Base-by-base conservation (phyloP, 2,329 filamentous ascomycete species). In the Fusarium tupiense region DNA sequence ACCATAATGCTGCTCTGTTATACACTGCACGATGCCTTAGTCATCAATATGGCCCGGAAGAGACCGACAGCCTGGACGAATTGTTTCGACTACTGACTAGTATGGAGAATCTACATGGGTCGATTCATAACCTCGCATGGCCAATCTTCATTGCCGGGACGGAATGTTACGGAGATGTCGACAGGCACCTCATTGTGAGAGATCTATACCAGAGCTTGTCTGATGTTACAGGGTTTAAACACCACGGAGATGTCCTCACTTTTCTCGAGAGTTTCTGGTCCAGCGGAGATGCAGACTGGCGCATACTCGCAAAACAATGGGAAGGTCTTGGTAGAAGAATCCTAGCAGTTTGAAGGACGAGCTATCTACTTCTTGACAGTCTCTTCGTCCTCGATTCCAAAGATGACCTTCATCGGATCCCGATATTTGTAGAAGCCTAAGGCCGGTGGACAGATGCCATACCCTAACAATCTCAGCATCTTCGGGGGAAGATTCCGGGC, bases 1-100 rank as follows among this genome's bases (percentile, higher is more conserved):
- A 52, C 4, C 49, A 52, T 2, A 52, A 52, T 14, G 31, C 49
- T 11, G 49, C 49, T 10, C 16, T 52, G 22, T 7, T 52, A 2
- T 52, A 52, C 11, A 24, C 12, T 8, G 6, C 31, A 11, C 6
- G 31, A 20, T 52, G 49, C 1, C 49, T 52, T 8, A 16, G 8
- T 4, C 16, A 8, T 24, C 3, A 19, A 2, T 2, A 19, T 14
- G 3, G 29, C 2, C 16, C 22, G 0, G 11, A 52, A 14, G 29
- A 50, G 10, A n/a, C 10, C 4, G 29, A n/a, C 5, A 3, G 13
- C 5, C 10, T 50, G 7, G 2, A 2, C 10, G 47, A 52, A 4
- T 19, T 52, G 4, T 52, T 52, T 11, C 49, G 16, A 24, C 12
- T 52, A 35, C 22, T 52, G 17, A 20, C 17, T 2, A 2, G 22